Evolutionary conservation across 371 early-diverging fungal species (phyloP).

Genomic region (Gilbertella persicaria): DNA sequence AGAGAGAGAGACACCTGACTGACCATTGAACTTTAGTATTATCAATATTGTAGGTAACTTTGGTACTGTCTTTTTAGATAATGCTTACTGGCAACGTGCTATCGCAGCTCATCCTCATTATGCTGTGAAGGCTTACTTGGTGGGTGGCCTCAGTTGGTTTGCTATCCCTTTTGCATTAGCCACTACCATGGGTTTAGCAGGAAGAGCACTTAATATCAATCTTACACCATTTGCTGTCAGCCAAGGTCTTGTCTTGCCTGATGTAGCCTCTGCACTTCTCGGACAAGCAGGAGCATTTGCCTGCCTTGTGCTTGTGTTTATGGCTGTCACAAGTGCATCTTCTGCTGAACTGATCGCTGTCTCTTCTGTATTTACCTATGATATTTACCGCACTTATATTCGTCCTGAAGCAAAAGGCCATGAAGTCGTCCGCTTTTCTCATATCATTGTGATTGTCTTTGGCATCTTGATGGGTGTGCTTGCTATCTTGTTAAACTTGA

Average conservation of each 20-base stretch:
- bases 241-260: conserved; percentile 67
- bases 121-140: conserved; percentile 67
- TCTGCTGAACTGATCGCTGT: conserved; percentile 76
- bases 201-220: conserved; percentile 61
- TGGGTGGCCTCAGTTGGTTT: conserved; percentile 73
- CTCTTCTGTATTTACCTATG: conserved; percentile 68
- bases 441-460: conserved; percentile 56
- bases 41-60: conserved; percentile 77
- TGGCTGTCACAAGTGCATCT: conserved; percentile 71
- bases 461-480: conserved; percentile 70
- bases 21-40: conserved; percentile 24
- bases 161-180: conserved; percentile 74
- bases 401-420: conserved; percentile 62
- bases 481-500: conserved; percentile 59
- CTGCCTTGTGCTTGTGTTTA: conserved; percentile 65
- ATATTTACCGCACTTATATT: conserved; percentile 69
- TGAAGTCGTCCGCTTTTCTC: conserved; percentile 60
- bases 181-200: conserved; percentile 69
- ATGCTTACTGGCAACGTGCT: conserved; percentile 75
- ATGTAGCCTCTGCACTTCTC: conserved; percentile 62
- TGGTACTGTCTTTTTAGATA: conserved; percentile 74
- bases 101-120: conserved; percentile 69
- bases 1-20: too few relatives aligned
- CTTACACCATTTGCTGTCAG: conserved; percentile 52
- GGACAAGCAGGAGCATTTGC: conserved; percentile 65